Percentiles rank a stretch among this genome's conserved stretches.
phyloP scores from a whole-genome alignment of 257 asterid species.

The Verbena officinalis region DNA sequence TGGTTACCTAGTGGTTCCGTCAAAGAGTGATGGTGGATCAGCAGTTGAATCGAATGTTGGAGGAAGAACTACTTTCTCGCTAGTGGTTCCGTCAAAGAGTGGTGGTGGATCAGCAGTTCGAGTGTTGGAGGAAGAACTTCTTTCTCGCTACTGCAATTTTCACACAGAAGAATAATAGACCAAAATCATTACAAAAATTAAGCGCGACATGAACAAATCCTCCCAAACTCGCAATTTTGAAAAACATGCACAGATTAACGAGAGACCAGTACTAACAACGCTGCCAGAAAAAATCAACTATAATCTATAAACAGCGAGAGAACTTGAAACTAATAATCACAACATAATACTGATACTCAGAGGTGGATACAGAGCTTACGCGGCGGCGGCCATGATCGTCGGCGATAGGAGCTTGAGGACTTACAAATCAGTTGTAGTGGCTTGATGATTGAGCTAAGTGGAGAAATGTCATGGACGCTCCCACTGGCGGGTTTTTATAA shows the following conservation, averaged over 20 bases:
- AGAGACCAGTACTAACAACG: not conserved
- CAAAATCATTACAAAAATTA: not conserved
- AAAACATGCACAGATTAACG: not conserved
- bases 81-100: constrained; percentile 51
- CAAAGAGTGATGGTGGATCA: constrained; percentile 44
- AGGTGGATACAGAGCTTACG: constrained; percentile 29
- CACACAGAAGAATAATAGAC: not conserved
- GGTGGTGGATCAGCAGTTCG: constrained; percentile 43
- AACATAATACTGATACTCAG: not conserved
- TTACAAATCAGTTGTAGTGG: not conserved
- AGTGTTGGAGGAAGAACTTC: constrained; percentile 43
- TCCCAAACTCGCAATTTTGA: not conserved
- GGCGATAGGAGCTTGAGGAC: constrained; percentile 5
- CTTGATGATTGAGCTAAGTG: not conserved
- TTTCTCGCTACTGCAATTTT: constrained; percentile 29
- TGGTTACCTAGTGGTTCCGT: constrained; percentile 59
- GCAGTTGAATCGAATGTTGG: constrained; percentile 45
- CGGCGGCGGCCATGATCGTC: constrained; percentile 26
- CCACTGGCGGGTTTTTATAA: no score
- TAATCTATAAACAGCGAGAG: not conserved
- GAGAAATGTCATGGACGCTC: no score
- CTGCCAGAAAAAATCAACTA: not conserved
- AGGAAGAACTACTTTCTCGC: constrained; percentile 39
- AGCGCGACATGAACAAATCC: not conserved
- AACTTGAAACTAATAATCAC: no score